Evolutionary conservation across 305 asterid species (phyloP).

Genomic region (Fraxinus nigra): DNA sequence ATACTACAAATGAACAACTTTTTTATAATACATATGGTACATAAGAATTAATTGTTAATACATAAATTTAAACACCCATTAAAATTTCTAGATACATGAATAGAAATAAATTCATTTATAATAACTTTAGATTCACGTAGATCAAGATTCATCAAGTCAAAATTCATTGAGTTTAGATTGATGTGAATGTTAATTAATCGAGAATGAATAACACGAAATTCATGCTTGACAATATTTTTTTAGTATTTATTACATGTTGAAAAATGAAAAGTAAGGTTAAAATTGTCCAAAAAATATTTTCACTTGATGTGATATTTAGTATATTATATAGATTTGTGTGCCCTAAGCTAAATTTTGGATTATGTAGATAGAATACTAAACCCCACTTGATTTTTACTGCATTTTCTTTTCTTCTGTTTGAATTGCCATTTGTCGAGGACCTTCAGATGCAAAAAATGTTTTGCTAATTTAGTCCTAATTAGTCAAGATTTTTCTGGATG

Average conservation of each 20-base stretch:
- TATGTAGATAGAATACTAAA: background rate
- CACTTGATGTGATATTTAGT: background rate
- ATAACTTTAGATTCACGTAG: too few relatives aligned
- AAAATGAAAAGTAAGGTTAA: background rate
- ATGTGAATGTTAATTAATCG: background rate
- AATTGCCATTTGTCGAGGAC: background rate
- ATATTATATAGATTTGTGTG: background rate
- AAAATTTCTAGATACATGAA: too few relatives aligned
- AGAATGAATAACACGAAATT: background rate
- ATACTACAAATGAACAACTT: too few relatives aligned
- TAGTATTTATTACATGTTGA: background rate
- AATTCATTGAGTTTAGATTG: too few relatives aligned
- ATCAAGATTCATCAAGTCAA: too few relatives aligned
- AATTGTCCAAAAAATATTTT: background rate
- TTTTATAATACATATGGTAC: too few relatives aligned
- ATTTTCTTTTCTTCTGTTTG: background rate
- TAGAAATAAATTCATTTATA: too few relatives aligned
- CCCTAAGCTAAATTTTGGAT: background rate
- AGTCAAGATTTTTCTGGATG: background rate
- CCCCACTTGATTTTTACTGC: background rate
- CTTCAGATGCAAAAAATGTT: background rate
- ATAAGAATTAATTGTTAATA: too few relatives aligned
- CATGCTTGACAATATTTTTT: background rate
- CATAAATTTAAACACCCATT: too few relatives aligned
- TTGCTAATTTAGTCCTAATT: background rate